Evolutionary conservation across 202 grass and related monocot genomes (phyloP), one percentile per base, ranked within the genome.

Genomic region (Setaria viridis): DNA sequence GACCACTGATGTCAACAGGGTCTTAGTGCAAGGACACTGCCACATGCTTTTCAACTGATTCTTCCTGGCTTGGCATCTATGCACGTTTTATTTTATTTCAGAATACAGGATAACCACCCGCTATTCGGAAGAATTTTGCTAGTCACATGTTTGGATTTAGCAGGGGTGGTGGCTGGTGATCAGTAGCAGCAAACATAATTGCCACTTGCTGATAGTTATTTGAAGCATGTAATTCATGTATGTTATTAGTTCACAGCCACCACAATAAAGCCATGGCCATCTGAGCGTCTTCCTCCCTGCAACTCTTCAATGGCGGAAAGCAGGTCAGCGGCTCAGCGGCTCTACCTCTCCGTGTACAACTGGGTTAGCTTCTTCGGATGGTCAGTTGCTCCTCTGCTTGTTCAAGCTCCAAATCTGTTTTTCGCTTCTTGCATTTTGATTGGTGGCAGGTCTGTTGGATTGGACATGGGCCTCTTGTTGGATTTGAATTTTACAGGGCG

Each of bases 321-420:
- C 19, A 1, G 79, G 2, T 47, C 46, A 0, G 43, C 20, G 34
- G 8, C 73, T 9, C 57, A 25, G 17, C 79, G 57, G 56, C 49
- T 86, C 29, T 86, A 90, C 54, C 72, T 90, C 35, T 82, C 79
- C 15, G 5, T 86, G 37, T 90, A 89, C 82, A 89, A 89, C 70
- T 89, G 87, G 82, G 25, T 59, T 46, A 4, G 6, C 20, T 85
- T 89, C 77, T 73, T 45, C 2, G 82, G 82, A 76, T 85, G 87
- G 82, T 85, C 11, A 16, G 51, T 68, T 58, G 14, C 42, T 62
- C 6, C 9, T 41, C 39, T 41, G 39, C 39, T 41, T 41, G 39
- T 41, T 41, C 39, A 41, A 6, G 39, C 39, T 41, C 39, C 34
- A 35, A 3, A 35, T 35, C 34, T 41, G 5, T 37, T 68, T 54